Base-by-base conservation (phyloP, 306 rosid genomes). In the Gynostemma pentaphyllum region DNA sequence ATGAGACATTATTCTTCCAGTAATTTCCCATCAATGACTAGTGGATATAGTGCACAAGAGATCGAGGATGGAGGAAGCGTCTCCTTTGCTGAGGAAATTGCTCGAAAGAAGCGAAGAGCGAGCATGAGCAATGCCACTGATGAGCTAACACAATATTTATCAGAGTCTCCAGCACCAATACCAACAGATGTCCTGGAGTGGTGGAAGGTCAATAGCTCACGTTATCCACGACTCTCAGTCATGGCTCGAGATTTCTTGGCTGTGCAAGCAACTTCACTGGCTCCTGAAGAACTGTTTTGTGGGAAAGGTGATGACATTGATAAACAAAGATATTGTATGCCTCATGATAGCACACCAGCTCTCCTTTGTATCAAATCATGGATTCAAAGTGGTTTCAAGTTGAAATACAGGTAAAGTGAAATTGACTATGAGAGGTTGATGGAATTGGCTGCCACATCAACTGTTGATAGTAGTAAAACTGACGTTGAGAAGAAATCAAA, bases 181-280 rank as follows among this genome's bases (percentile, higher is more conserved):
- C 79, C 87, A 70, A 88, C 90, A 1, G 99, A 94, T 70, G 95
- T 88, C 66, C 76, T 88, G 15, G 99, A 88, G 60, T 94, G 99
- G 99, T 94, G 99, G 99, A 88, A 84, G 77, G 87, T 82, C 64
- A 94, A 88, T 61, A 76, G 84, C 40, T 45, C 89, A 47, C 94
- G 99, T 13, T 86, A 88, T 73, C 97, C 97, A 1, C 84, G 94
- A 19, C 85, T 94, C 21, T 94, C 95, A 18, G 75, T 86, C 56
- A 94, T 94, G 99, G 95, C 97, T 53, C 81, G 90, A 73, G 99
- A 94, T 66, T 94, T 88, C 79, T 77, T 94, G 54, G 94, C 94
- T 1, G 86, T 88, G 77, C 95, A 88, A 79, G 86, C 99, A 45
- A 83, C 92, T 62, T 82, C 99, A 51, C 74, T 86, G 67, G 84